Evolutionary conservation across 2,329 filamentous ascomycete species (phyloP), one percentile per base, ranked within the genome.

Genomic region (Dactylellina sp.): DNA sequence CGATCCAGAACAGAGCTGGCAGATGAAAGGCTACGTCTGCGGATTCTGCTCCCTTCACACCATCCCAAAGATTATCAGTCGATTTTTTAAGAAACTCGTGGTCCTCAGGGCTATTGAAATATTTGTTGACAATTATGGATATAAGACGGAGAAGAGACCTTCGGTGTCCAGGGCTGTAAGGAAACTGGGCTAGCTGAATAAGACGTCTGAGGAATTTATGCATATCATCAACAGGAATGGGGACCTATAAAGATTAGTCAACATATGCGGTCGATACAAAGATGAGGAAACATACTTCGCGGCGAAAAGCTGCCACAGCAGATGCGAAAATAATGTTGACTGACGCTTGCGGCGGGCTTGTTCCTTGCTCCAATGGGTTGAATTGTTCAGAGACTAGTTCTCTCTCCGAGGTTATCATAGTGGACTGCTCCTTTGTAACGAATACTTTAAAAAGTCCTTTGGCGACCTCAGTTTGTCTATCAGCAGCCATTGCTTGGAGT

Each of bases 1-100:
- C 81, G 40, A 89, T 81, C 77, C 87, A 87, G 79, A 90, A 89
- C 47, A 86, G 82, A 18, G 87, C 83, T 20, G 84, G 83, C 76
- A 89, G 84, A 32, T 82, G 79, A 4, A 81, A 78, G 32, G 79
- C 81, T 20, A 79, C 71, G 3, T 77, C 68, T 32, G 83, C 81
- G 1, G 52, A 57, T 1, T 59, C 40, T 20, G 74, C 72, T 28
- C 53, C 28, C 44, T 66, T 52, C 1, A 72, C 40, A 1, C 46
- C 42, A n/a, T 59, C 25, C 56, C 71, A 76, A 24, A 70, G 52
- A 63, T 76, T 49, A 35, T 70, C 40, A 18, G 56, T 70, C 18
- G 37, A 12, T n/a, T 50, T 24, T 50, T 76, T 42, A 5, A 77
- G 71, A 14, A 72, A 42, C 7, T 68, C 56, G 7, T 53, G 74